Evolutionary conservation across 2,329 filamentous ascomycete genomes (phyloP), one percentile per base, ranked within the genome.

Genomic region (Pyrenophora seminiperda): DNA sequence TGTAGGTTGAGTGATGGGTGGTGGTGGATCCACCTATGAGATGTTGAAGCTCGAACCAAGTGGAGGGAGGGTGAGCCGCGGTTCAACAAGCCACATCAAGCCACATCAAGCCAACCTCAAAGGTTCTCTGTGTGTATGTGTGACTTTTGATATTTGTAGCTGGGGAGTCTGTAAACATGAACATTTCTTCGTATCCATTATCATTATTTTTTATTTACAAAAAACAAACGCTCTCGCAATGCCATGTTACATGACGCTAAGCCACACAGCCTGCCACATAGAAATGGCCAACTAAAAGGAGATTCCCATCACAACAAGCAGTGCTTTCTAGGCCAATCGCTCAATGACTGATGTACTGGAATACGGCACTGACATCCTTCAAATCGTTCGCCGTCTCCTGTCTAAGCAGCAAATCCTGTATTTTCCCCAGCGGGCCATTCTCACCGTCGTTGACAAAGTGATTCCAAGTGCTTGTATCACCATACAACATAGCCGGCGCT

Each of bases 391-490:
- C 82, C 50, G 82, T 84, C 76, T 99, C 94, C 73, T 97, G 94
- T 58, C 93, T 83, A 40, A 99, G 77, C 67, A 99, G 70, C 69
- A 97, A 75, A 77, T 99, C 94, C 73, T 99, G 93, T 51, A 99
- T 99, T 52, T 83, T 82, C 57, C 84, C 83, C 67, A 99, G 75
- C 0, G 84, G 87, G 0, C 84, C 84, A 5, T 77, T 76, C 58
- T 82, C 82, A 3, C 83, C 84, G 55, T 86, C 83, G 64, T 96
- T 97, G 34, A 88, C 83, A 75, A 97, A 96, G 73, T 99, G 94
- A 67, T 99, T 99, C 94, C 94, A 99, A n/a, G 91, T 93, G 75
- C 91, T 97, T 17, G 94, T 97, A 68, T 99, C 94, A 43, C 94
- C 94, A 68, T 99, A 99, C 53, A 99, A 77, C 87, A 97, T 93